A percentile compares a stretch with the other conserved stretches of the same genome.
These are phyloP conservation scores for Schizophyllum commune DNA, from an alignment of 1,284 basidiomycete genomes.

Conservation along the genomic window DNA sequence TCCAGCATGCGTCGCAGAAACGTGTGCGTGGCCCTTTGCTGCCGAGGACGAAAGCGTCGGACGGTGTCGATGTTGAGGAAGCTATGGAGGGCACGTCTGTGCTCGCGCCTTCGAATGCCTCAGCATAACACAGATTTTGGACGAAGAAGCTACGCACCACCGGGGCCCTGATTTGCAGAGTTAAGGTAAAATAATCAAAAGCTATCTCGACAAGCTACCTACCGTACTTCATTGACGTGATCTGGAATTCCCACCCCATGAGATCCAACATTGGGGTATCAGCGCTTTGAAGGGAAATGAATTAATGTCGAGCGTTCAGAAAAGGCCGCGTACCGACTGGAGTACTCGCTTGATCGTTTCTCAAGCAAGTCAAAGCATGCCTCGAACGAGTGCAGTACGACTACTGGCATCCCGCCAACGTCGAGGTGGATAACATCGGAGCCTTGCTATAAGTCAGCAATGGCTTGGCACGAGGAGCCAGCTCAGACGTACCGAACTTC, in stretches of 20 bases:
- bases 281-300: background rate
- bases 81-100: conserved; percentile 5
- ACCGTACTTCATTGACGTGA: conserved; percentile 7
- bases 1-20: conserved; percentile 7
- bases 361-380: conserved; percentile 1
- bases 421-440: conserved; percentile 6
- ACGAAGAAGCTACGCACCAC: background rate
- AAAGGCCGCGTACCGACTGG: conserved; percentile 3
- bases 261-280: conserved; percentile 4
- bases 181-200: background rate
- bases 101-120: conserved; percentile 1
- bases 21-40: conserved; percentile 1
- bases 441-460: background rate
- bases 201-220: background rate
- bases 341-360: conserved; percentile 4
- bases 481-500: background rate
- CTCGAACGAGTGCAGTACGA: conserved; percentile 3
- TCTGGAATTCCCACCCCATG: conserved; percentile 10
- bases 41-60: conserved; percentile 2
- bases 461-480: too few species aligned
- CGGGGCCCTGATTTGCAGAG: background rate
- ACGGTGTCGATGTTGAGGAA: conserved; percentile 6
- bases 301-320: too few species aligned
- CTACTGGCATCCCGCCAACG: conserved; percentile 3
- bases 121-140: background rate